phyloP scores from a whole-genome alignment of 2,329 filamentous ascomycete species.

The Fusarium papillatum region DNA sequence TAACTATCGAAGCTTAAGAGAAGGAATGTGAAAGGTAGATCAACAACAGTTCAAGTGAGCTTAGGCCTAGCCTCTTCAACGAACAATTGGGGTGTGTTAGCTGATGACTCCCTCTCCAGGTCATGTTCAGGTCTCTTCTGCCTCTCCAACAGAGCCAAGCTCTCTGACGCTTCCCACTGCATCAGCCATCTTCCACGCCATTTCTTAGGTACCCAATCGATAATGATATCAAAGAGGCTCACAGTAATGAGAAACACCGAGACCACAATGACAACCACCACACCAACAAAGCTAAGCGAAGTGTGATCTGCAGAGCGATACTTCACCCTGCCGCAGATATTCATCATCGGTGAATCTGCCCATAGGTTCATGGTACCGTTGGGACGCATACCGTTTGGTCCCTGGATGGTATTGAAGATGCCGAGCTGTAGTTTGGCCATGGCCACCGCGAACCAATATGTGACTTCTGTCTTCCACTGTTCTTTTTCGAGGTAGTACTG shows the following conservation, averaged over 20 bases:
- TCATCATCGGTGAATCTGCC: neutral
- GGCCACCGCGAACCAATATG: neutral
- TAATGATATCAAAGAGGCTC: neutral
- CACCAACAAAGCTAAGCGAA: neutral
- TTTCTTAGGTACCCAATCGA: neutral
- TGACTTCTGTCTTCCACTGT: slow-evolving; percentile 4
- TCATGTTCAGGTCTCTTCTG: neutral
- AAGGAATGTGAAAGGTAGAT: neutral
- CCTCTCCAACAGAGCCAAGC: neutral
- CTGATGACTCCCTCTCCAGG: neutral
- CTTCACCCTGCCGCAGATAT: neutral
- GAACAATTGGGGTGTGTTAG: too few relatives aligned
- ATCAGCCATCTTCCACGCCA: neutral
- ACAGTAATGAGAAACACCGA: neutral
- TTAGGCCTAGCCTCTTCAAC: neutral
- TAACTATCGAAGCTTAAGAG: neutral
- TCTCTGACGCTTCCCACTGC: neutral
- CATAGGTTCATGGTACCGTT: neutral
- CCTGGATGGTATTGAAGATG: slow-evolving; percentile 1
- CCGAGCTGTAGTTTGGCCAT: neutral
- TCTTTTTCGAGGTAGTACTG: neutral
- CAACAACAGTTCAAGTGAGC: neutral
- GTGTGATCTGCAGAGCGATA: neutral
- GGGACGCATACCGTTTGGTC: neutral
- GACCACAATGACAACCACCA: neutral